These are phyloP conservation scores for Ottelia alismoides DNA, from an alignment of 106 monocot species.

Conservation along the genomic window DNA sequence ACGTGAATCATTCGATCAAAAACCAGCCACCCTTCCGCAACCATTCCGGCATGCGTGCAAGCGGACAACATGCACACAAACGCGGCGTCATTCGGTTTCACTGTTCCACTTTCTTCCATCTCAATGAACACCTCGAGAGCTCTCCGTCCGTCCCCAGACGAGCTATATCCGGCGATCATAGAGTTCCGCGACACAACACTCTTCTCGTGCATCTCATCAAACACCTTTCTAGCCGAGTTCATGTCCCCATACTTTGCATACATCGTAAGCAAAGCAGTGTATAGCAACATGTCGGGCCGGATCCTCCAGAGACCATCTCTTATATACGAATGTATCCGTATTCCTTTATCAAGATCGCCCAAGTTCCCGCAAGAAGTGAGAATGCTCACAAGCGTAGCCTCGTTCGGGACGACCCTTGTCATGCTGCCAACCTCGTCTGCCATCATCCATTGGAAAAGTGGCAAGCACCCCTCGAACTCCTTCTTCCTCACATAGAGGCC, in stretches of 20 bases:
- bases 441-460: constrained; percentile 46
- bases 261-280: constrained; percentile 58
- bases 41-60: constrained; percentile 35
- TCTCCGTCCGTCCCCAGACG: constrained; percentile 33
- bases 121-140: constrained; percentile 44
- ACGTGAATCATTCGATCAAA: constrained; percentile 48
- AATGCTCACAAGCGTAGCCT: constrained; percentile 58
- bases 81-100: constrained; percentile 37
- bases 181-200: constrained; percentile 51
- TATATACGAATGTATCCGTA: constrained; percentile 51
- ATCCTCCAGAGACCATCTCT: neutral
- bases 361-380: constrained; percentile 42
- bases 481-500: constrained; percentile 39
- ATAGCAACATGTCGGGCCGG: constrained; percentile 40
- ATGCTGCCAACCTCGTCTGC: neutral
- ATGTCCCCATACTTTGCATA: constrained; percentile 67
- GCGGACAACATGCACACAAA: constrained; percentile 59
- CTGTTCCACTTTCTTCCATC: constrained; percentile 49
- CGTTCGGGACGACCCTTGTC: constrained; percentile 32
- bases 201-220: constrained; percentile 38
- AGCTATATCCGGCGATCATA: constrained; percentile 56
- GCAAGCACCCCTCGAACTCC: constrained; percentile 39
- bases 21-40: constrained; percentile 63
- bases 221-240: constrained; percentile 29
- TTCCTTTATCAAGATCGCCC: constrained; percentile 44